phyloP scores from a whole-genome alignment of 306 rosid genomes.

The Cucurbita argyrosperma region DNA sequence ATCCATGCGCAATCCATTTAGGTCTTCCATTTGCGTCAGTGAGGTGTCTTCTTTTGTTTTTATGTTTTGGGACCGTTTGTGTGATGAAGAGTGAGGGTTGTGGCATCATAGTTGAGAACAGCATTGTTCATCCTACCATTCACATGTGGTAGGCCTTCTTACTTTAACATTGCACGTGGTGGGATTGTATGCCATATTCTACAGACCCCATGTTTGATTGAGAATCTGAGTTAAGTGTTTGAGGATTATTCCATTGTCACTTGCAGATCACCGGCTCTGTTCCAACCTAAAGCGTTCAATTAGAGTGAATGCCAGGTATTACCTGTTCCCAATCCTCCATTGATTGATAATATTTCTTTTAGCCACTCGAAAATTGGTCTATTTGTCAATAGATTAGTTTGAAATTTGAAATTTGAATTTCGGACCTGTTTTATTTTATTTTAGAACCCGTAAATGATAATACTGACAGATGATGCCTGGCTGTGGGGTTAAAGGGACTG shows the following conservation, averaged over 20 bases:
- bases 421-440: background rate
- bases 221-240: background rate
- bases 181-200: background rate
- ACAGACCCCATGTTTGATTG: constrained; percentile 1
- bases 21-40: constrained; percentile 1
- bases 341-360: background rate
- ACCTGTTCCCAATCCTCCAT: background rate
- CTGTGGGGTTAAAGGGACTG: background rate
- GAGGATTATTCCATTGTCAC: background rate
- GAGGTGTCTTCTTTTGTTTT: background rate
- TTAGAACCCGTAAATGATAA: background rate
- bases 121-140: background rate
- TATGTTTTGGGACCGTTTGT: constrained; percentile 4
- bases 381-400: background rate
- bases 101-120: constrained; percentile 4
- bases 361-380: background rate
- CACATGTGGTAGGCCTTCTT: constrained; percentile 12
- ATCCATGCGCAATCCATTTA: background rate
- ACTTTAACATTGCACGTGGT: constrained; percentile 1
- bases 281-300: background rate
- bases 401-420: background rate
- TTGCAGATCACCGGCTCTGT: background rate
- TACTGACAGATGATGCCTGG: background rate
- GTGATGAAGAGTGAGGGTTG: constrained; percentile 2
- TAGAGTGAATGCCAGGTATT: background rate